Conservation (phyloP, 2,329 filamentous ascomycete genomes). For the Nothophaeocryptopus gaeumannii region DNA sequence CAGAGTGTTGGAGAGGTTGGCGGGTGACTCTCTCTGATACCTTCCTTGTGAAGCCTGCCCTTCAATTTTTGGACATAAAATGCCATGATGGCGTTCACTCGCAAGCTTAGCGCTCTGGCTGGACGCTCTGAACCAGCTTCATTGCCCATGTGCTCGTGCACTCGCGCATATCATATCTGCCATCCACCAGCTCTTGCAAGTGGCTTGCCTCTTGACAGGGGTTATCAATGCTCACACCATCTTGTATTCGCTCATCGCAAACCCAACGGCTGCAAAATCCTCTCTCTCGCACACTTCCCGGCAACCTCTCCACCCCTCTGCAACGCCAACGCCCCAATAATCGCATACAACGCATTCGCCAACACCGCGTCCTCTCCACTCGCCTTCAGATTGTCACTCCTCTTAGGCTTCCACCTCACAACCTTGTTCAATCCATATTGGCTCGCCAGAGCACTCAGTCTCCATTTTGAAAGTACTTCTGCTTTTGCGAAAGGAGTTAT, state of each 20-base stretch:
- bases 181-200: too few relatives aligned
- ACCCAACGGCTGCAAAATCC: conserved; percentile 59
- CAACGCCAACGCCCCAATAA: conserved; percentile 84
- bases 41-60: too few relatives aligned
- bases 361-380: conserved; percentile 76
- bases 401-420: conserved; percentile 82
- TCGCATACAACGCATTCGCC: conserved; percentile 74
- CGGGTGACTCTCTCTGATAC: too few relatives aligned
- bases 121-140: too few relatives aligned
- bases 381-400: conserved; percentile 64
- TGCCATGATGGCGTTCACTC: too few relatives aligned
- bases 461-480: conserved; percentile 61
- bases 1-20: too few relatives aligned
- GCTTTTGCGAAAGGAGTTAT: conserved; percentile 61
- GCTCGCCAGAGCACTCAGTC: conserved; percentile 65
- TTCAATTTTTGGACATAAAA: too few relatives aligned
- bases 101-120: too few relatives aligned
- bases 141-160: too few relatives aligned
- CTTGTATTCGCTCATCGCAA: conserved; percentile 56
- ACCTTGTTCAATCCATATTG: conserved; percentile 71
- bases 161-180: too few relatives aligned
- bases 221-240: background rate
- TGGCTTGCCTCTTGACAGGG: background rate
- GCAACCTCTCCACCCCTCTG: conserved; percentile 80
- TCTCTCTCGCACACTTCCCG: conserved; percentile 69